A percentile compares a stretch with the other conserved stretches of the same genome.
phyloP scores from a whole-genome alignment of 139 green algal genomes.

The Yamagishiella unicocca region DNA sequence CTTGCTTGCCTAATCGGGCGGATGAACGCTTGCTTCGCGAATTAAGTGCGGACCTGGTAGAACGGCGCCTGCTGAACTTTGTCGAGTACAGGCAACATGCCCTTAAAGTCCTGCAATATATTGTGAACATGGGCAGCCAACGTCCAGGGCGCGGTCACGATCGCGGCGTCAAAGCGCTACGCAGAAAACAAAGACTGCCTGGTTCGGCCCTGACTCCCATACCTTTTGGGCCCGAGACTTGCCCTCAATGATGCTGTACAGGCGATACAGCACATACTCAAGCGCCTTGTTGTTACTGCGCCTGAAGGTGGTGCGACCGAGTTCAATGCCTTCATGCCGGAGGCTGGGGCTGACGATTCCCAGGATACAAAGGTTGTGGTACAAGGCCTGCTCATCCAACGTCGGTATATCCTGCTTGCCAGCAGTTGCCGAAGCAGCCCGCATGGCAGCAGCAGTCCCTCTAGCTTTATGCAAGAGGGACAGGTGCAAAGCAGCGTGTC shows the following conservation, averaged over 20 bases:
- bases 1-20: too few relatives aligned
- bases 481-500: too few relatives aligned
- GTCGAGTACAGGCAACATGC: slow-evolving; percentile 57
- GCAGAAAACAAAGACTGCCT: too few relatives aligned
- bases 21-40: slow-evolving; percentile 1
- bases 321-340: slow-evolving; percentile 39
- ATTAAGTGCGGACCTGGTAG: slow-evolving; percentile 53
- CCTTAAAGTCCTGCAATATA: slow-evolving; percentile 62
- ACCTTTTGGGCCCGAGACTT: slow-evolving; percentile 44
- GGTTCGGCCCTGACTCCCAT: too few relatives aligned
- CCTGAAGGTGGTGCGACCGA: slow-evolving; percentile 54
- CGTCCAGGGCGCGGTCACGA: too few relatives aligned
- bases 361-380: slow-evolving; percentile 59
- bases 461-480: too few relatives aligned
- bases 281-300: slow-evolving; percentile 60
- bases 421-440: background rate
- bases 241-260: slow-evolving; percentile 51
- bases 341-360: slow-evolving; percentile 14
- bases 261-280: slow-evolving; percentile 58
- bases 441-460: too few relatives aligned
- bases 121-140: too few relatives aligned
- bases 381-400: slow-evolving; percentile 49
- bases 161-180: too few relatives aligned
- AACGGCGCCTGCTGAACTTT: slow-evolving; percentile 65
- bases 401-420: slow-evolving; percentile 32